Conservation (phyloP, 305 asterid genomes). For the Fraxinus dipetala region DNA sequence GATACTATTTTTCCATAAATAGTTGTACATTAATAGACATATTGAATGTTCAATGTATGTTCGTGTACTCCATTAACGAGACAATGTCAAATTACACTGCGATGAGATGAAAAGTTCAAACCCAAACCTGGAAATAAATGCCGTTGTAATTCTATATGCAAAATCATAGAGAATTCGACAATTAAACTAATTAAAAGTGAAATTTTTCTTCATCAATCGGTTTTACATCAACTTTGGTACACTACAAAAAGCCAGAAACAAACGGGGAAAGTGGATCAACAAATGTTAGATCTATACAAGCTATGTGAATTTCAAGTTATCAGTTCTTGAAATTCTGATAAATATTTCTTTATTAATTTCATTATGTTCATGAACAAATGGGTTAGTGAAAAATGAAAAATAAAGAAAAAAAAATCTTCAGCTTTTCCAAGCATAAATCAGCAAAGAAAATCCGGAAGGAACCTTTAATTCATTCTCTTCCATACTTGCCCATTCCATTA, state of each 20-base stretch:
- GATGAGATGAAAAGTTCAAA: background rate
- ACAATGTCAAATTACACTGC: background rate
- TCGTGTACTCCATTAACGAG: background rate
- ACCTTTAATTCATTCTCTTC: conserved; percentile 54
- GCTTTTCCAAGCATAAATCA: conserved; percentile 58
- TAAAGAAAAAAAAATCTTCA: conserved; percentile 11
- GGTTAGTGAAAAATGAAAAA: conserved; percentile 5
- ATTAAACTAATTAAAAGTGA: background rate
- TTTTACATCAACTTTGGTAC: background rate
- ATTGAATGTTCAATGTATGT: background rate
- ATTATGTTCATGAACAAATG: conserved; percentile 18
- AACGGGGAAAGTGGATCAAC: background rate
- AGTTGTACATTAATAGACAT: background rate
- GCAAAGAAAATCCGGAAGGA: conserved; percentile 48
- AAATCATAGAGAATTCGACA: background rate
- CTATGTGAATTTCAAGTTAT: background rate
- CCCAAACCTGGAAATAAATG: background rate
- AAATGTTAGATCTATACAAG: background rate
- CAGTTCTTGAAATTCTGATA: background rate
- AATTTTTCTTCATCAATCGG: background rate
- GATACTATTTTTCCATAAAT: background rate
- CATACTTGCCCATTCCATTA: conserved; percentile 61
- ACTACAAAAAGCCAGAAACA: background rate
- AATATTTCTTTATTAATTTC: background rate
- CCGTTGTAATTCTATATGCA: background rate